Evolutionary conservation across 306 rosid genomes (phyloP), one percentile per base, ranked within the genome.

Genomic region (Casuarina glauca): DNA sequence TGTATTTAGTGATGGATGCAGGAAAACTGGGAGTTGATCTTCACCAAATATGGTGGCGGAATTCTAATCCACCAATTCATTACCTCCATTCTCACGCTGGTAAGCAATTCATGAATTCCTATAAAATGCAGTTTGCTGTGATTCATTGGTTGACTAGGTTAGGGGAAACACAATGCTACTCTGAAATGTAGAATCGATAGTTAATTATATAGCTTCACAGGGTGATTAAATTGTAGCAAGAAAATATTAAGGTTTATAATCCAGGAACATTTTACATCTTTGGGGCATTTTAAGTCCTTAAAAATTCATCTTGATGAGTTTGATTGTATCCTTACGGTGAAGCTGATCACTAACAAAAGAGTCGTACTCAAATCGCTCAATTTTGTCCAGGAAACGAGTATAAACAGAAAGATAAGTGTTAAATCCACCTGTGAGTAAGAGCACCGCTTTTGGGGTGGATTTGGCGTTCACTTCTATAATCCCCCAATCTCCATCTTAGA

Each of bases 1-100:
- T 69, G 32, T n/a, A 15, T 57, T 73, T 54, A 80, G 80, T 64
- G 66, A 75, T 36, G 75, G 83, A 73, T 73, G 90, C 90, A 91
- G 94, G 91, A 85, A 61, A 91, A 91, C 17, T 88, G 90, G 97
- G 97, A 85, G 35, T 75, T 78, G 74, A 88, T 91, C 71, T 79
- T 88, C 44, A 70, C 71, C 72, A 91, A 85, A 78, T 88, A 83
- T 78, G 93, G 91, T 46, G 78, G 61, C 69, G 88, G 82, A n/a
- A 19, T 85, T 60, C 78, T 88, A 44, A 90, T 91, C 57, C 78
- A 88, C 43, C 46, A 42, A 72, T 89, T 89, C 76, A 60, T 88
- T 39, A 70, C 6, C 63, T 9, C 20, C 63, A 83, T 85, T 57
- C 77, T 88, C 73, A 77, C 90, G 26, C 81, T 52, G 83, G 89